These are phyloP conservation scores for Colletotrichum cordylinicola DNA, from an alignment of 2,329 filamentous ascomycete genomes.

Conservation along the genomic window DNA sequence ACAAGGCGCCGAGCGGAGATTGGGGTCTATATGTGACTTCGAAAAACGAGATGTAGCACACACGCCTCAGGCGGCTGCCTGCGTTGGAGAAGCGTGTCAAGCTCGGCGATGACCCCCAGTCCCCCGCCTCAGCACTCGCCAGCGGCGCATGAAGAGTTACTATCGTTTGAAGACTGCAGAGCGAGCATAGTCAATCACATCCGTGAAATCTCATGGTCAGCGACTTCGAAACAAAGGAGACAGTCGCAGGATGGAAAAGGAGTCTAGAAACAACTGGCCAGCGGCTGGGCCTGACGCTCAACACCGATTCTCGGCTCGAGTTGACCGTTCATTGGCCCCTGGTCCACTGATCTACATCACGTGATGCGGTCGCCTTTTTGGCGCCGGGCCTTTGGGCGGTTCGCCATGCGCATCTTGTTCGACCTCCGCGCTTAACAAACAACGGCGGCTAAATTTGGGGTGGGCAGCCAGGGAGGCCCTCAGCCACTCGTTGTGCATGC, in stretches of 20 bases:
- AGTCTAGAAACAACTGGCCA: conserved; percentile 8
- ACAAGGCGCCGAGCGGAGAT: neutral
- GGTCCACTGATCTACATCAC: conserved; percentile 4
- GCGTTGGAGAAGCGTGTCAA: conserved; percentile 16
- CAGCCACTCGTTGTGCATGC: conserved; percentile 19
- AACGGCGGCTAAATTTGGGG: conserved; percentile 14
- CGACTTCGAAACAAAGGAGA: conserved; percentile 14
- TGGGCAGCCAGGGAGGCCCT: neutral
- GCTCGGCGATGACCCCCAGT: neutral
- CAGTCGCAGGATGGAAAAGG: conserved; percentile 2
- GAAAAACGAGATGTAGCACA: neutral
- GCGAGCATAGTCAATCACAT: conserved; percentile 3
- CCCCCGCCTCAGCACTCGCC: neutral
- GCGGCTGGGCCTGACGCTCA: conserved; percentile 1
- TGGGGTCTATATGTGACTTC: conserved; percentile 16
- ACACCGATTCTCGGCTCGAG: neutral
- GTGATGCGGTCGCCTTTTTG: neutral
- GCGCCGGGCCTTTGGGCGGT: conserved; percentile 1
- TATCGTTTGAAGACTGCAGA: conserved; percentile 4
- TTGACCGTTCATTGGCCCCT: conserved; percentile 1
- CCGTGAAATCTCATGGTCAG: neutral
- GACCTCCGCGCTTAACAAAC: conserved; percentile 14
- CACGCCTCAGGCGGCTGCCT: conserved; percentile 1
- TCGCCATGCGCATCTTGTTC: neutral
- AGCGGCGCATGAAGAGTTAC: neutral